Base-by-base conservation (phyloP, 495 filamentous ascomycete species). In the Aspergillus egyptiacus region DNA sequence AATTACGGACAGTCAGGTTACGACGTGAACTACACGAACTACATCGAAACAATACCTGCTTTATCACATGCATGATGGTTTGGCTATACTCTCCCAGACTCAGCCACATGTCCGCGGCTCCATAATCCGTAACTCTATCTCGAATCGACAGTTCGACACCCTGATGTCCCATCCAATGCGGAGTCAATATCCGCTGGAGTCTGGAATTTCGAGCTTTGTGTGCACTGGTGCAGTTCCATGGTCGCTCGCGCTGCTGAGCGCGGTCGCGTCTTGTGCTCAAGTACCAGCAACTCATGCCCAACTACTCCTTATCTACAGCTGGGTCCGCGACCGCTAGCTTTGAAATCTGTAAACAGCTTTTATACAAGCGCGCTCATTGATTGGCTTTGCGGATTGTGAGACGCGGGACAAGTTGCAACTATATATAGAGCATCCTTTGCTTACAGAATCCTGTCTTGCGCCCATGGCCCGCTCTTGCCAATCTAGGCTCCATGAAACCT, bases 51-150 rank as follows among this genome's bases (percentile, higher is more conserved):
- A n/a, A n/a, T n/a, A n/a, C n/a, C n/a, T n/a, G n/a, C n/a, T n/a
- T 11, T 28, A 28, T 51, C 48, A 51, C 48, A 51, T 51, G 39
- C 14, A 7, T 30, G 13, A 39, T 44, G 44, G 39, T 51, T 51
- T 50, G 6, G n/a, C n/a, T n/a, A n/a, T n/a, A n/a, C n/a, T n/a
- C n/a, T n/a, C n/a, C n/a, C n/a, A n/a, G n/a, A n/a, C n/a, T n/a
- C n/a, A 31, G 28, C 28, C 9, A 10, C 28, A 31, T 31, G n/a
- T 31, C 28, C 8, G 8, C 8, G 24, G 28, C 10, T 13, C 10
- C 28, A 31, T 13, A 11, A 3, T 31, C 36, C 19, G 25, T 27
- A 40, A 40, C 38, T 27, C 38, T 40, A 40, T 40, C 38, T 40
- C 27, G 41, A 37, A 37, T 22, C 34, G 15, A 37, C n/a, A n/a